Base-by-base conservation (phyloP, 225 moss, liverwort and hornwort species). In the Ulota crispa region DNA sequence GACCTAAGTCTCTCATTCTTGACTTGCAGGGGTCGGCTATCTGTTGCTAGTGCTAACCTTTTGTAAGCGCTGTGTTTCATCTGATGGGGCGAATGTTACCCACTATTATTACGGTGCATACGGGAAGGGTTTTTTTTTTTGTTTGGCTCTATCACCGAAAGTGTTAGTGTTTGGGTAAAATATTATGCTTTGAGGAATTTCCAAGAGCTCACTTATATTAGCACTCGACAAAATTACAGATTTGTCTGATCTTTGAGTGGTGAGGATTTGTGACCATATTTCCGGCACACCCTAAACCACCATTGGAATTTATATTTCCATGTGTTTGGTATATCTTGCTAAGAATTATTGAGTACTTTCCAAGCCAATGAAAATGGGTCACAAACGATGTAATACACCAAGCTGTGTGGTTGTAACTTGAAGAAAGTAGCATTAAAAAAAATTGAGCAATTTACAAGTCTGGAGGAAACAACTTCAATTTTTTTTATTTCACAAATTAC, bases 31-130 rank as follows among this genome's bases (percentile, higher is more conserved):
- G 72, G 60, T 55, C 36, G 68, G 68, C 73, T 81, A 56, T 75
- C 55, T 70, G 64, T 56, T 74, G 78, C 69, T 83, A 79, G 83
- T 64, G 75, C 79, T 65, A 75, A 64, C 45, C 66, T 80, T 45
- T 56, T 79, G 80, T 6, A 73, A 83, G 77, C 72, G 73, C 62
- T 23, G 62, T 75, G 78, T 84, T 57, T 75, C 71, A 84, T 60
- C 82, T 59, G 70, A 78, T 70, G 84, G 81, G 78, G 75, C 79
- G 84, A 70, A 81, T 82, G 70, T 78, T 70, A 71, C 43, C 70
- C 84, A 53, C 60, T 76, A 61, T 66, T 59, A 59, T 83, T 68
- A 73, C 66, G 27, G 32, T 87, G 55, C 78, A 78, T 70, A 37
- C 30, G 75, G 43, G 53, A 81, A 77, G 72, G 56, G 63, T 69